These are phyloP conservation scores for Thozetella sp. DNA, from an alignment of 495 filamentous ascomycete species.

Conservation along the genomic window DNA sequence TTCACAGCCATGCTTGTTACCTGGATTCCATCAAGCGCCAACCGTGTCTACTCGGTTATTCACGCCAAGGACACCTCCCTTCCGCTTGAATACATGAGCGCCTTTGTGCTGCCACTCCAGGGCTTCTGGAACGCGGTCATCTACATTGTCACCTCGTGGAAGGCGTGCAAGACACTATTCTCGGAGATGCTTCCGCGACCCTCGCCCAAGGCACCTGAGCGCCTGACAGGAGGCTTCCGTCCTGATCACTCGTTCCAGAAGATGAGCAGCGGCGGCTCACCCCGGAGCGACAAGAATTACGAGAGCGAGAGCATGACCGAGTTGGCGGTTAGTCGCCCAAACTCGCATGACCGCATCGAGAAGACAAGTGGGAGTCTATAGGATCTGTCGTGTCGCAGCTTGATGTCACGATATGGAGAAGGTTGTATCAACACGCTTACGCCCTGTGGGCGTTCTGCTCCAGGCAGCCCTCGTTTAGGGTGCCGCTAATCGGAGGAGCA, in stretches of 20 bases:
- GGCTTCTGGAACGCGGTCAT: slow-evolving; percentile 89
- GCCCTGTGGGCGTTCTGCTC: background rate
- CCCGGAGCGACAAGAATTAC: slow-evolving; percentile 22
- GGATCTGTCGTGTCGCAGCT: background rate
- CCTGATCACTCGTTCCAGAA: slow-evolving; percentile 17
- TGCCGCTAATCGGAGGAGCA: background rate
- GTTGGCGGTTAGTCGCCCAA: slow-evolving; percentile 27
- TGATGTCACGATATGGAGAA: slow-evolving; percentile 1
- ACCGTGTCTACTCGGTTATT: slow-evolving; percentile 72
- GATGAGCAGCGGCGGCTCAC: slow-evolving; percentile 21
- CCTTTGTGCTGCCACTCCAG: slow-evolving; percentile 79
- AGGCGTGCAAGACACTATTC: slow-evolving; percentile 41
- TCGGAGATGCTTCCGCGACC: slow-evolving; percentile 12
- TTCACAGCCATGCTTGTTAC: slow-evolving; percentile 80
- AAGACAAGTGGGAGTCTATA: background rate
- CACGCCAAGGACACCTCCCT: slow-evolving; percentile 54
- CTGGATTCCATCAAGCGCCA: slow-evolving; percentile 84
- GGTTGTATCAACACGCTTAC: background rate
- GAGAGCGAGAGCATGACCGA: slow-evolving; percentile 47
- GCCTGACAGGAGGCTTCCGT: slow-evolving; percentile 9
- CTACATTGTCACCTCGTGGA: slow-evolving; percentile 68
- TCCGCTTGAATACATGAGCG: slow-evolving; percentile 67
- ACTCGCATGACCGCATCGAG: slow-evolving; percentile 9
- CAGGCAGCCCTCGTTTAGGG: background rate
- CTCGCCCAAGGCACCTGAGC: background rate